These are phyloP conservation scores for Coemansia sp. DNA, from an alignment of 192 early-diverging fungal species.

Conservation along the genomic window DNA sequence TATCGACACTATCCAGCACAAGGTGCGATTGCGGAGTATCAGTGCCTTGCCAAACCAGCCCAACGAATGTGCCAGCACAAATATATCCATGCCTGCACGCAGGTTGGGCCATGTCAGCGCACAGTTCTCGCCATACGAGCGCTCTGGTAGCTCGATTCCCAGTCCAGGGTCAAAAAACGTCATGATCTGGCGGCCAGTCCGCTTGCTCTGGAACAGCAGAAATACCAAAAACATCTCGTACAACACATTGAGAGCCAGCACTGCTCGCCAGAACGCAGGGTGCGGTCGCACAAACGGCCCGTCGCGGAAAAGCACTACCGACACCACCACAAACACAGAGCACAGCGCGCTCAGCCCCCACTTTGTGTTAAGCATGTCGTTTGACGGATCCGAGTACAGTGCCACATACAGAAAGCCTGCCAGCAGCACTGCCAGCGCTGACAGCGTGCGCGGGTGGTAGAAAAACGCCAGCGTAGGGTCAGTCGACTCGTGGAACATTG, in stretches of 20 bases:
- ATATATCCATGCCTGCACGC: conserved; percentile 85
- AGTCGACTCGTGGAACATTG: conserved; percentile 46
- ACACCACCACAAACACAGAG: conserved; percentile 73
- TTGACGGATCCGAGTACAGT: conserved; percentile 43
- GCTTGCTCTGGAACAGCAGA: conserved; percentile 90
- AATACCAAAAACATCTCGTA: conserved; percentile 91
- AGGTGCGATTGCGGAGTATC: conserved; percentile 89
- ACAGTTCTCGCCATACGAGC: conserved; percentile 88
- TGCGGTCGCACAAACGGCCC: conserved; percentile 93
- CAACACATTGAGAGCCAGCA: conserved; percentile 78
- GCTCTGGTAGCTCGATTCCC: conserved; percentile 82
- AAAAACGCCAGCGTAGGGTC: conserved; percentile 51
- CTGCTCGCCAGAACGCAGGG: conserved; percentile 87
- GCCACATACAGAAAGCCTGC: conserved; percentile 51
- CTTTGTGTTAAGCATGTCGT: conserved; percentile 50
- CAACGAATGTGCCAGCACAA: conserved; percentile 87
- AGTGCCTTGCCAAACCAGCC: conserved; percentile 95
- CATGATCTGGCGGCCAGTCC: conserved; percentile 77
- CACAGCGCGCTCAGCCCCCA: conserved; percentile 49
- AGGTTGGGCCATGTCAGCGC: conserved; percentile 74
- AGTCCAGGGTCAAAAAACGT: conserved; percentile 75
- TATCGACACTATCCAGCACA: conserved; percentile 94
- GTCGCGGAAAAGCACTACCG: conserved; percentile 87
- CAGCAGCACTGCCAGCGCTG: conserved; percentile 33
- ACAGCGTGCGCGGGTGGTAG: conserved; percentile 51